Evolutionary conservation across 352 stramenopile genomes (phyloP).

Genomic region (Lagenidium giganteum): DNA sequence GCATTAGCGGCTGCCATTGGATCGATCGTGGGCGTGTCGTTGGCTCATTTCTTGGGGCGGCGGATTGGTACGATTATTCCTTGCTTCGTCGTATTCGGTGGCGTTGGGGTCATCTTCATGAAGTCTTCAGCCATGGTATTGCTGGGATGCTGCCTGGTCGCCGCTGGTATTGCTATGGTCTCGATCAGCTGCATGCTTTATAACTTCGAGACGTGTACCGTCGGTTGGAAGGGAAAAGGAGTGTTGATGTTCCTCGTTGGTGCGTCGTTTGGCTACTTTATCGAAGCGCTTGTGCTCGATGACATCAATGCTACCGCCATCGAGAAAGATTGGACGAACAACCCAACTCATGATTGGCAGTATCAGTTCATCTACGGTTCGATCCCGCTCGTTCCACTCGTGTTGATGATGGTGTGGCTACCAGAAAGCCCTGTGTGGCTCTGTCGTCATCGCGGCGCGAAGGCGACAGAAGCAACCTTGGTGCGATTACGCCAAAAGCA

Average conservation of each 20-base stretch:
- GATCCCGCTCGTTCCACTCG: conserved; percentile 58
- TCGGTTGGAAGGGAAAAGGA: conserved; percentile 82
- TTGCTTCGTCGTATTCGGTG: conserved; percentile 57
- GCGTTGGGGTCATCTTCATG: conserved; percentile 63
- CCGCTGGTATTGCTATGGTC: conserved; percentile 71
- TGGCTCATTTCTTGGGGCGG: conserved; percentile 61
- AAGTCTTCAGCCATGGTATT: conserved; percentile 61
- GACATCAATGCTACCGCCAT: conserved; percentile 69
- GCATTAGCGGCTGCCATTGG: conserved; percentile 46
- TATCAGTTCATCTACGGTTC: conserved; percentile 76
- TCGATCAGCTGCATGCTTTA: conserved; percentile 72
- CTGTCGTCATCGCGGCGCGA: conserved; percentile 60
- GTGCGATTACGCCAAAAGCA: conserved; percentile 75
- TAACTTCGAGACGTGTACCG: conserved; percentile 87
- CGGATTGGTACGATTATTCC: conserved; percentile 56
- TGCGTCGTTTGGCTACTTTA: conserved; percentile 62
- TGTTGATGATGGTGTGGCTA: conserved; percentile 53
- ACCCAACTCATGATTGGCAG: conserved; percentile 70
- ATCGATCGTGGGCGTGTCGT: conserved; percentile 32
- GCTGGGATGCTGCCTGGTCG: conserved; percentile 60
- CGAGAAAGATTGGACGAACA: conserved; percentile 51
- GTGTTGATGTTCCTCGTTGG: conserved; percentile 79
- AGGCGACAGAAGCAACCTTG: conserved; percentile 57
- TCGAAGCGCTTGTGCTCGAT: conserved; percentile 73
- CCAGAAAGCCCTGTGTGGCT: conserved; percentile 80